Conservation (phyloP, 768 basidiomycete species). For the Amanita jacksonii region DNA sequence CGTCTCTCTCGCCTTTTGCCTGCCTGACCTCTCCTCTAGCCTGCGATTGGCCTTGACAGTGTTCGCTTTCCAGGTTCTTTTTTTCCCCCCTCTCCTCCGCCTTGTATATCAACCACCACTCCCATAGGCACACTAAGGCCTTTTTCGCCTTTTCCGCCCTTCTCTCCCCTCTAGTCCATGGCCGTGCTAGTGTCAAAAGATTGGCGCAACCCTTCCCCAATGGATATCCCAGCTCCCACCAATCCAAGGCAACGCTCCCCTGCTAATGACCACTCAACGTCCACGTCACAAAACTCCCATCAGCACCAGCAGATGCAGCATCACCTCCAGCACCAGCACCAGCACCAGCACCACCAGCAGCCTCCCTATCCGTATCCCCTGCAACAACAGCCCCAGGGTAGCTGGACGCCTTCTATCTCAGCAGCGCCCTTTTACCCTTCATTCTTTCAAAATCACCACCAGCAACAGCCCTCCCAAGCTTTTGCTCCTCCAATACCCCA, state of each 20-base stretch:
- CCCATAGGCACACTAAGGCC: conserved; percentile 4
- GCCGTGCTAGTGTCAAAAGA: conserved; percentile 72
- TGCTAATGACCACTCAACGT: conserved; percentile 33
- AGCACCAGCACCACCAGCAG: conserved; percentile 26
- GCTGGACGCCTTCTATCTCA: conserved; percentile 59
- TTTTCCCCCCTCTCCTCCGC: conserved; percentile 2
- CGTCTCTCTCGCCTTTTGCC: too few species aligned
- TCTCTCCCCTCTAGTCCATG: conserved; percentile 41
- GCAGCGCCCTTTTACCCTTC: conserved; percentile 71
- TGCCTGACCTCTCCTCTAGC: too few species aligned
- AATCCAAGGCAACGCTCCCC: conserved; percentile 52
- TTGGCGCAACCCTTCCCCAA: conserved; percentile 53
- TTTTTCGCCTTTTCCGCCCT: too few species aligned
- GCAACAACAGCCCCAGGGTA: conserved; percentile 59
- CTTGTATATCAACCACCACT: not conserved
- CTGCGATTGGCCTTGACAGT: too few species aligned
- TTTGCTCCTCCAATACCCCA: conserved; percentile 38
- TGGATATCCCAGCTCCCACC: conserved; percentile 40
- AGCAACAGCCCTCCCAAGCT: conserved; percentile 42
- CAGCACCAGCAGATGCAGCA: too few species aligned
- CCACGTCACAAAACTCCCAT: conserved; percentile 14
- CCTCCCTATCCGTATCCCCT: conserved; percentile 58
- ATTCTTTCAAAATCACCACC: conserved; percentile 65
- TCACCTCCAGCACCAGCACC: conserved; percentile 21
- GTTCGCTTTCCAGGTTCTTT: conserved; percentile 13